Evolutionary conservation across 371 early-diverging fungal genomes (phyloP).

Genomic region (Saksenaea oblongispora): DNA sequence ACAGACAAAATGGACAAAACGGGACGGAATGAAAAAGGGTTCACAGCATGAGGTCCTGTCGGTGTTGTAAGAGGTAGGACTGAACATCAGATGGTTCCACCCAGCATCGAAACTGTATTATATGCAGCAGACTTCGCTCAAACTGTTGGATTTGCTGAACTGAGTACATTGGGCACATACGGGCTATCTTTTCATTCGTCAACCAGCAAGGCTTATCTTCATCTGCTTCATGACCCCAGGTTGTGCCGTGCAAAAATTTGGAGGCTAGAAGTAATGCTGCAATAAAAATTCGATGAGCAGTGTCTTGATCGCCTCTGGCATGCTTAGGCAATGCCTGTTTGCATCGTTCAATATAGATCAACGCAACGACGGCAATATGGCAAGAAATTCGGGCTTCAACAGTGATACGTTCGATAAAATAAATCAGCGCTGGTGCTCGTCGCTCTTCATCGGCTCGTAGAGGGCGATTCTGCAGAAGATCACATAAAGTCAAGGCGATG

Average conservation of each 20-base stretch:
- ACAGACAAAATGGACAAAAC: neutral
- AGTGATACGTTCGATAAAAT: slow-evolving; percentile 30
- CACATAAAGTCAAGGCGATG: slow-evolving; percentile 31
- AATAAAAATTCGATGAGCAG: slow-evolving; percentile 72
- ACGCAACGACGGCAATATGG: slow-evolving; percentile 32
- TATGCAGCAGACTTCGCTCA: slow-evolving; percentile 23
- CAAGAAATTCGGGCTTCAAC: slow-evolving; percentile 29
- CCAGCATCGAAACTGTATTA: slow-evolving; percentile 29
- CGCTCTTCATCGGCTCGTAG: slow-evolving; percentile 18
- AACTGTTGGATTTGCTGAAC: slow-evolving; percentile 27
- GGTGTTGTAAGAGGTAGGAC: slow-evolving; percentile 19
- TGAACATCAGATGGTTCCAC: slow-evolving; percentile 26
- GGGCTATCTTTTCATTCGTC: slow-evolving; percentile 26
- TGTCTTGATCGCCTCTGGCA: slow-evolving; percentile 35
- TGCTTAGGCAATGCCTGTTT: slow-evolving; percentile 32
- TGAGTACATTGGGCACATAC: slow-evolving; percentile 28
- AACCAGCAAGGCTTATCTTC: slow-evolving; percentile 24
- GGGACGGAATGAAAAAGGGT: neutral
- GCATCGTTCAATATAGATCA: slow-evolving; percentile 34
- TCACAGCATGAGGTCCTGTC: slow-evolving; percentile 30
- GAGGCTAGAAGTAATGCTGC: slow-evolving; percentile 71
- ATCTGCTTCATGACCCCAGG: slow-evolving; percentile 39
- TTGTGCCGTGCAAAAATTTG: slow-evolving; percentile 70
- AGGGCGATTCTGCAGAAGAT: slow-evolving; percentile 26
- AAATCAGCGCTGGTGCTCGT: slow-evolving; percentile 29